Conservation (phyloP, 108 stramenopile genomes). For the Cyclotella baltica region DNA sequence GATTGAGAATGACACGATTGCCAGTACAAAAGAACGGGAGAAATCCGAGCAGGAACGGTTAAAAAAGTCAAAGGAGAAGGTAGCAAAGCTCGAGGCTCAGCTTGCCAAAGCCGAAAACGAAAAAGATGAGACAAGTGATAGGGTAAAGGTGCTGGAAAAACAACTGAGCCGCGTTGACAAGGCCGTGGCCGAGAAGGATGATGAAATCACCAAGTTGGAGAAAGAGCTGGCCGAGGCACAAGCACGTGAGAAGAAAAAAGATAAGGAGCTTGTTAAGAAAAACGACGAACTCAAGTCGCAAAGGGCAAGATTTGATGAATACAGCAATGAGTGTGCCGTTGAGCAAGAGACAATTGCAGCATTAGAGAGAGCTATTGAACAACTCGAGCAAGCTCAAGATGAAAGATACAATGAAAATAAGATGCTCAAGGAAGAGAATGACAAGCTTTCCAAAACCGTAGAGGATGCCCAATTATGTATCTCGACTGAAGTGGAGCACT, state of each 20-base stretch:
- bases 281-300: conserved; percentile 28
- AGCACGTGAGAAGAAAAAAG: conserved; percentile 33
- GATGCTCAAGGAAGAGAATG: conserved; percentile 32
- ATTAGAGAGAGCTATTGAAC: conserved; percentile 40
- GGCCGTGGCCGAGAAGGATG: background rate
- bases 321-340: conserved; percentile 25
- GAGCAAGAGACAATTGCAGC: conserved; percentile 50
- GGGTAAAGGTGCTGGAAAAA: conserved; percentile 24
- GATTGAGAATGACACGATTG: conserved; percentile 8
- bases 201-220: conserved; percentile 31
- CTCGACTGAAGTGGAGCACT: conserved; percentile 35
- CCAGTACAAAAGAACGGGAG: conserved; percentile 13
- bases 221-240: conserved; percentile 12
- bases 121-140: conserved; percentile 31
- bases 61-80: conserved; percentile 32
- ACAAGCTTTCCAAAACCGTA: conserved; percentile 34
- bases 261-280: conserved; percentile 23
- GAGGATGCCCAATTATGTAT: conserved; percentile 42
- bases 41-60: conserved; percentile 14
- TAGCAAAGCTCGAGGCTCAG: conserved; percentile 19
- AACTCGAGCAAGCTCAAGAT: conserved; percentile 39
- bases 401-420: conserved; percentile 29
- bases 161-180: conserved; percentile 24
- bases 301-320: conserved; percentile 36
- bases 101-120: conserved; percentile 20